Base-by-base conservation (phyloP, 2,329 filamentous ascomycete species). In the Epichloe festucae region DNA sequence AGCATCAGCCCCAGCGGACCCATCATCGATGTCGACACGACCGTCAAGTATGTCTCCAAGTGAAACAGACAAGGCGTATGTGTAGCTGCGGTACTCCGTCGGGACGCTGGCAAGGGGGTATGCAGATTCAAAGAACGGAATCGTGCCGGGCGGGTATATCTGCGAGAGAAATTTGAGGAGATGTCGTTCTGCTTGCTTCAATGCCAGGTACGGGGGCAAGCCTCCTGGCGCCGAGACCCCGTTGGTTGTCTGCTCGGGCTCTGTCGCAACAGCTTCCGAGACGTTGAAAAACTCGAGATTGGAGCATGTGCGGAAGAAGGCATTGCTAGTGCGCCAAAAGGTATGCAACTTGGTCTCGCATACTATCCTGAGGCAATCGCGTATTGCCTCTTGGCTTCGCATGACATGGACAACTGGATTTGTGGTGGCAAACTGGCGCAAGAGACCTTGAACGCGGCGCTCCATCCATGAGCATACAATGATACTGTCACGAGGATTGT, bases 261-360 rank as follows among this genome's bases (percentile, higher is more conserved):
- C 46, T 15, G 43, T 36, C 43, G 67, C 61, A 5, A 62, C 62
- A 17, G 67, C 70, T 60, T 87, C 84, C 2, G 82, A 82, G 15
- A 86, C 70, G 58, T 89, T 89, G 70, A 82, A 88, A 63, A 88
- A 90, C 60, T 89, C 85, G 55, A 85, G 77, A 57, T 87, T 89
- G 11, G 82, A 83, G 61, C 82, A 87, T 2, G 73, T 73, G 47
- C 82, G 73, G 57, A 86, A 81, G 15, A 85, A 75, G 2, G 73
- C 69, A 21, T 72, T 74, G 56, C 75, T 79, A 14, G 76, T 73
- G 17, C 75, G 72, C 27, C 87, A 65, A 6, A 87, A 70, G 45
- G 77, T 77, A 43, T 73, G 69, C 2, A 84, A 72, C 57, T 78
- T 80, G 39, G 73, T 68, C 31, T 74, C 67, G 48, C 81, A 74